A percentile compares a stretch with the other conserved stretches of the same genome.
Conservation (phyloP, 208 protist genomes). For the Plasmodiophora brassicae region DNA sequence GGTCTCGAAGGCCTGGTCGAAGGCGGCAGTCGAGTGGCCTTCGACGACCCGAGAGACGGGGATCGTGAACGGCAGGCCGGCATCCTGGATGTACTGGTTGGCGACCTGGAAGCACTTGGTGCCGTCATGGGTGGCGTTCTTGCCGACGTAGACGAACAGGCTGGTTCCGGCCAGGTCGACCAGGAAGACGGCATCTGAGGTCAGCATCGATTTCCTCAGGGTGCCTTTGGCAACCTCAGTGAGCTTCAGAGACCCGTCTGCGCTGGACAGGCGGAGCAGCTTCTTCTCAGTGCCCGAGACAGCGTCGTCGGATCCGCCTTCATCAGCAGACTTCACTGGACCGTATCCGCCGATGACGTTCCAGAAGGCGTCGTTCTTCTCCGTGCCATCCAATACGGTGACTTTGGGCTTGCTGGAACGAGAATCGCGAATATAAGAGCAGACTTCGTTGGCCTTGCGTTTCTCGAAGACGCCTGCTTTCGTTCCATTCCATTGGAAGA, state of each 20-base stretch:
- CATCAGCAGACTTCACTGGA: background rate
- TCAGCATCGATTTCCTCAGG: background rate
- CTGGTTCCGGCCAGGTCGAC: background rate
- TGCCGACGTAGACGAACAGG: background rate
- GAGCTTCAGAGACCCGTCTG: background rate
- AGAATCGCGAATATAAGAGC: background rate
- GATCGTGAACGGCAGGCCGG: background rate
- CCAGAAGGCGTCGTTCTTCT: slow-evolving; percentile 3
- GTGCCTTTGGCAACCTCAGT: background rate
- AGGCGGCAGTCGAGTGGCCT: background rate
- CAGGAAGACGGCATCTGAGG: slow-evolving; percentile 1
- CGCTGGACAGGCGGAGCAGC: background rate
- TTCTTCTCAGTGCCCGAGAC: background rate
- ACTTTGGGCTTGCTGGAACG: background rate
- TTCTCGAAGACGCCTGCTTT: slow-evolving; percentile 20
- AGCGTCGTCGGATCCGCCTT: background rate
- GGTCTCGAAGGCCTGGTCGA: slow-evolving; percentile 22
- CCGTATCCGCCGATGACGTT: background rate
- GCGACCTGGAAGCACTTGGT: slow-evolving; percentile 21
- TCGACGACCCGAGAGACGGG: background rate
- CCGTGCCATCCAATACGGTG: background rate
- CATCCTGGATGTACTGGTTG: slow-evolving; percentile 26
- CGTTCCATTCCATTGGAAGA: slow-evolving; percentile 36
- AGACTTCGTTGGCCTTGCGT: slow-evolving; percentile 33
- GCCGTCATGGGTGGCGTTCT: background rate